Conservation (phyloP, 2,329 filamentous ascomycete species). For the Cladosporium velox region DNA sequence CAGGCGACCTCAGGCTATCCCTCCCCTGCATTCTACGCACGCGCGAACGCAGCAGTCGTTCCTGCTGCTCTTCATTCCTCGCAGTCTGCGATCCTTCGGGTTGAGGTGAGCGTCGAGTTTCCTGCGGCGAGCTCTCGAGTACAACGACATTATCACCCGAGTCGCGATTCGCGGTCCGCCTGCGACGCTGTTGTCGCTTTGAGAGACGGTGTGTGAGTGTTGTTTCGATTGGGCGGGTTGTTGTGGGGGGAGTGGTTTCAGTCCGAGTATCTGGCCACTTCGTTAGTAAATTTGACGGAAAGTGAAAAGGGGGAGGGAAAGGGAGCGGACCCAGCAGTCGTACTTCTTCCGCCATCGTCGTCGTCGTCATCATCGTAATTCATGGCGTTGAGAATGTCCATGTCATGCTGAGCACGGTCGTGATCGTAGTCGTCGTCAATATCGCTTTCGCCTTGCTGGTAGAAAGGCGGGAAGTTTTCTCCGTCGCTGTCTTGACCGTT, state of each 20-base stretch:
- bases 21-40: conserved; percentile 16
- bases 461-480: not conserved
- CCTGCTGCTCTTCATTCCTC: conserved; percentile 5
- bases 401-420: not conserved
- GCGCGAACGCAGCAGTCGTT: conserved; percentile 5
- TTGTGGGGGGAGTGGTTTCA: conserved; percentile 20
- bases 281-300: conserved; percentile 20
- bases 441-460: not conserved
- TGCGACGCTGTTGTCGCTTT: conserved; percentile 10
- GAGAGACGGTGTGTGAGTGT: conserved; percentile 15
- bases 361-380: conserved; percentile 13
- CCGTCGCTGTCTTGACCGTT: not conserved
- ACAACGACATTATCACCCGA: not conserved
- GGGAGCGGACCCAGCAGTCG: conserved; percentile 30
- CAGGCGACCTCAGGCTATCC: conserved; percentile 10
- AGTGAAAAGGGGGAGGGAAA: conserved; percentile 2
- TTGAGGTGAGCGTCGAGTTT: not conserved
- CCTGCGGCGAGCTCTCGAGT: not conserved
- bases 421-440: conserved; percentile 6
- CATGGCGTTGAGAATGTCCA: not conserved
- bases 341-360: conserved; percentile 25
- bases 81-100: not conserved
- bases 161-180: conserved; percentile 6
- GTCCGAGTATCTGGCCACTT: conserved; percentile 23
- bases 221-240: conserved; percentile 3